These are phyloP conservation scores for Pneumocystis oryctolagi DNA, from an alignment of 1,139 yeast species.

Conservation along the genomic window DNA sequence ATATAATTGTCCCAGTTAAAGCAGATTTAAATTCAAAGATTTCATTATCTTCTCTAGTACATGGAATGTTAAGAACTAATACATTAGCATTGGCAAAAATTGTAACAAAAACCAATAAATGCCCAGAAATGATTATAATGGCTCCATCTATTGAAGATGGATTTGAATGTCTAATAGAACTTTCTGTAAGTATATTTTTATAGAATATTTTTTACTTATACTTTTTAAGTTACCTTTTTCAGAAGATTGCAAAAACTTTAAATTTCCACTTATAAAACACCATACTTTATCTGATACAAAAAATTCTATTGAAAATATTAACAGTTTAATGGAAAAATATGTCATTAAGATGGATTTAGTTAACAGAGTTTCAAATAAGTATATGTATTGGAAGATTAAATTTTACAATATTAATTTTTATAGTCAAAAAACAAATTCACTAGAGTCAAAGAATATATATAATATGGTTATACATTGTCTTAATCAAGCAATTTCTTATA, in stretches of 20 bases:
- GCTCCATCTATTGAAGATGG: conserved; percentile 34
- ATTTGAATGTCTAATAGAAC: conserved; percentile 24
- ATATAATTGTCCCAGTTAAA: conserved; percentile 37
- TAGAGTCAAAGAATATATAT: conserved; percentile 18
- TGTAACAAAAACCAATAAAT: conserved; percentile 36
- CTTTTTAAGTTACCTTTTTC: conserved; percentile 43
- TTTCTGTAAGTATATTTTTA: not conserved
- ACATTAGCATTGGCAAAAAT: conserved; percentile 48
- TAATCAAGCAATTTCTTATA: conserved; percentile 20
- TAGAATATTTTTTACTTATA: not conserved
- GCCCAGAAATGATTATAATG: conserved; percentile 43
- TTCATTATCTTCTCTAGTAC: conserved; percentile 41
- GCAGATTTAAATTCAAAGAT: conserved; percentile 29
- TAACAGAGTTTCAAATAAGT: conserved; percentile 14
- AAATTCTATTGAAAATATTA: conserved; percentile 23
- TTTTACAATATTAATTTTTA: not conserved
- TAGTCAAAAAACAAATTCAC: conserved; percentile 7
- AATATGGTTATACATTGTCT: conserved; percentile 24
- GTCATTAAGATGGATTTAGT: conserved; percentile 29
- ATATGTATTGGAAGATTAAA: not conserved
- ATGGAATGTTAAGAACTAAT: conserved; percentile 36
- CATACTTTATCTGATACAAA: conserved; percentile 25
- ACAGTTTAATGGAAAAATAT: conserved; percentile 28
- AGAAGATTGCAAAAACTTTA: conserved; percentile 58
- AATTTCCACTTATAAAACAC: conserved; percentile 39